These are phyloP conservation scores for Buddleja alternifolia DNA, from an alignment of 257 asterid species.

Conservation along the genomic window DNA sequence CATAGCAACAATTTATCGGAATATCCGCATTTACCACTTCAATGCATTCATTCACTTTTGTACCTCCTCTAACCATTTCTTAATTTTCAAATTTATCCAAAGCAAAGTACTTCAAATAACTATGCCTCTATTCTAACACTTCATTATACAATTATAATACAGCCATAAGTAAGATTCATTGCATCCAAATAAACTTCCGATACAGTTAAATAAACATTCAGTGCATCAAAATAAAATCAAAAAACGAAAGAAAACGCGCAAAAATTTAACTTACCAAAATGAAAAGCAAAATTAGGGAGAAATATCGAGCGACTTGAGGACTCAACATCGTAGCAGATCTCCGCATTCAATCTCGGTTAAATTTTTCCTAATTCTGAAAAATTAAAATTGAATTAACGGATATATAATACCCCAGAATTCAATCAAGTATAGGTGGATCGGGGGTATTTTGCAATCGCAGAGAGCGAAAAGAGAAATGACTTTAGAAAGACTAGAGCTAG, in stretches of 20 bases:
- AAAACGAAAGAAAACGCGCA: neutral
- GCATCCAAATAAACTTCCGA: neutral
- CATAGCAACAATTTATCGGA: slow-evolving; percentile 17
- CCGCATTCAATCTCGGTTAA: slow-evolving; percentile 35
- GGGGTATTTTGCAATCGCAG: slow-evolving; percentile 29
- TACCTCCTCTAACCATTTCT: slow-evolving; percentile 1
- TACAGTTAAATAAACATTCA: slow-evolving; percentile 16
- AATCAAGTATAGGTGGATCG: slow-evolving; percentile 34
- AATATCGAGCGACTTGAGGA: slow-evolving; percentile 36
- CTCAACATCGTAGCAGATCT: slow-evolving; percentile 50
- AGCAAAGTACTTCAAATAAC: neutral
- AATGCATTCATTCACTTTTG: neutral
- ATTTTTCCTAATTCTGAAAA: slow-evolving; percentile 5
- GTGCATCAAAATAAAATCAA: neutral
- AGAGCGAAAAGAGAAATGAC: slow-evolving; percentile 20
- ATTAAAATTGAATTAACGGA: neutral
- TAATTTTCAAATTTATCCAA: neutral
- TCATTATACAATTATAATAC: slow-evolving; percentile 11
- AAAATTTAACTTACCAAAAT: slow-evolving; percentile 39
- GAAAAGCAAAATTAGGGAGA: slow-evolving; percentile 32
- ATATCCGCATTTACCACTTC: slow-evolving; percentile 9
- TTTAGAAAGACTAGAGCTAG: slow-evolving; percentile 27
- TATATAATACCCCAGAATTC: slow-evolving; percentile 16
- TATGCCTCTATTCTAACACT: neutral
- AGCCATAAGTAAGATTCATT: slow-evolving; percentile 18